Percentiles rank a stretch among this genome's conserved stretches.
These are phyloP conservation scores for Colletotrichum sp. DNA, from an alignment of 2,329 filamentous ascomycete genomes.

Conservation along the genomic window DNA sequence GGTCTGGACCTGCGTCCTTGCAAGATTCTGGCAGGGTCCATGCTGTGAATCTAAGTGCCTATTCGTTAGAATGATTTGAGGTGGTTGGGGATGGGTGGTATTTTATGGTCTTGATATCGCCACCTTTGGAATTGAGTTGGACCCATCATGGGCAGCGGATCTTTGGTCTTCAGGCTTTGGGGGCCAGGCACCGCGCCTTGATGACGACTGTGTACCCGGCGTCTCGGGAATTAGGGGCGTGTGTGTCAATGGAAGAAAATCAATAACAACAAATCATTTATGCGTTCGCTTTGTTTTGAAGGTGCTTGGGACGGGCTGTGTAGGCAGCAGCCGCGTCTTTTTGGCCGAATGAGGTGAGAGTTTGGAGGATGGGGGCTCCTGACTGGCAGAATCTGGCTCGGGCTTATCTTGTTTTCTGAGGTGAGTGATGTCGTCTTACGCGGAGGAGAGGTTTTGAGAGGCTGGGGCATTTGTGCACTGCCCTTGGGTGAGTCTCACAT, in stretches of 20 bases:
- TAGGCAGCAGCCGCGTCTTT: background rate
- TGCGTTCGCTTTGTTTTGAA: background rate
- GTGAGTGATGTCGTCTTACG: background rate
- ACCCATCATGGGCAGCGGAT: background rate
- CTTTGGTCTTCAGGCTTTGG: background rate
- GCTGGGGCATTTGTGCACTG: background rate
- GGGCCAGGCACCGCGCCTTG: background rate
- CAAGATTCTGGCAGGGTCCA: background rate
- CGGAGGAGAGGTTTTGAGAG: background rate
- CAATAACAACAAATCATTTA: background rate
- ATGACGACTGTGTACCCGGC: background rate
- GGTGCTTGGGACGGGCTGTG: background rate
- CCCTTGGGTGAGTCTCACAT: background rate
- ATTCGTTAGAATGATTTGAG: rapidly evolving
- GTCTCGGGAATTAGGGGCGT: background rate
- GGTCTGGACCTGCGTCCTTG: background rate
- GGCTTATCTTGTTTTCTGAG: background rate
- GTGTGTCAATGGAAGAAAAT: background rate
- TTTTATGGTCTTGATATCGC: background rate
- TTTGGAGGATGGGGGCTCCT: background rate
- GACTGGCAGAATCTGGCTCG: background rate
- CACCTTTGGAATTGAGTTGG: background rate
- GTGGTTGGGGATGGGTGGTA: background rate
- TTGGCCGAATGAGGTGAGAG: background rate
- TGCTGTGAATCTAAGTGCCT: background rate